A percentile compares a stretch with the other conserved stretches of the same genome.
phyloP scores from a whole-genome alignment of 2,329 filamentous ascomycete genomes.

The Hymenoscyphus repandus region DNA sequence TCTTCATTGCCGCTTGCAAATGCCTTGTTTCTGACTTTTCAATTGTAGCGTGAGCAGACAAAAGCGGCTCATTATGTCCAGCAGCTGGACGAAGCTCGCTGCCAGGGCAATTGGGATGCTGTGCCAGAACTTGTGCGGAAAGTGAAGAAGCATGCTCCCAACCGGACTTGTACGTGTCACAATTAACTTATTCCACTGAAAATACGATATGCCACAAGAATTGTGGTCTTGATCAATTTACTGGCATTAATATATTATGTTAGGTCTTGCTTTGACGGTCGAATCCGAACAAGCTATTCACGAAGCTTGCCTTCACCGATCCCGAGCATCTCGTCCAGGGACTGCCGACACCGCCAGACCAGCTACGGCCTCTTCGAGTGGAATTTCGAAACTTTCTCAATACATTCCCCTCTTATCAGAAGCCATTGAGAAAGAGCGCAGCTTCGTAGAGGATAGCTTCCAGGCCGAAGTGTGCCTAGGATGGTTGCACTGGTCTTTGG shows the following conservation, averaged over 20 bases:
- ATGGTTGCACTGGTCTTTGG: constrained; percentile 77
- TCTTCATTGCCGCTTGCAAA: too few species aligned
- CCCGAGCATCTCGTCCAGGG: constrained; percentile 13
- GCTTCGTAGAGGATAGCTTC: constrained; percentile 54
- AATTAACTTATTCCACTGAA: too few species aligned
- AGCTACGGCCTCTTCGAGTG: constrained; percentile 17
- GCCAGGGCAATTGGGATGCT: constrained; percentile 79
- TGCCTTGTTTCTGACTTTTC: constrained; percentile 7
- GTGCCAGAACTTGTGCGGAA: constrained; percentile 89
- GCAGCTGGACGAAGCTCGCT: constrained; percentile 79
- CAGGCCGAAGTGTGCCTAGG: constrained; percentile 80
- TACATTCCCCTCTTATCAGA: constrained; percentile 39
- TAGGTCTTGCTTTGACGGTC: constrained; percentile 66
- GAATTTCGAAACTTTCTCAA: constrained; percentile 23
- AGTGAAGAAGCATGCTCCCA: constrained; percentile 86
- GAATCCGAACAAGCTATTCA: constrained; percentile 63
- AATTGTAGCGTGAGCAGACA: constrained; percentile 40
- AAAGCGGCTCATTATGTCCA: constrained; percentile 81
- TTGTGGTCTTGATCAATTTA: neutral
- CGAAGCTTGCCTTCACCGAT: constrained; percentile 38
- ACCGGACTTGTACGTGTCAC: constrained; percentile 66
- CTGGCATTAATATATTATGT: constrained; percentile 17
- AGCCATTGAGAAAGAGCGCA: constrained; percentile 54
- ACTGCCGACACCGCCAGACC: constrained; percentile 13
- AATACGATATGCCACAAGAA: neutral